A percentile compares a stretch with the other conserved stretches of the same genome.
phyloP scores from a whole-genome alignment of 352 stramenopile species.

The Phytopythium cucurbitacearum region DNA sequence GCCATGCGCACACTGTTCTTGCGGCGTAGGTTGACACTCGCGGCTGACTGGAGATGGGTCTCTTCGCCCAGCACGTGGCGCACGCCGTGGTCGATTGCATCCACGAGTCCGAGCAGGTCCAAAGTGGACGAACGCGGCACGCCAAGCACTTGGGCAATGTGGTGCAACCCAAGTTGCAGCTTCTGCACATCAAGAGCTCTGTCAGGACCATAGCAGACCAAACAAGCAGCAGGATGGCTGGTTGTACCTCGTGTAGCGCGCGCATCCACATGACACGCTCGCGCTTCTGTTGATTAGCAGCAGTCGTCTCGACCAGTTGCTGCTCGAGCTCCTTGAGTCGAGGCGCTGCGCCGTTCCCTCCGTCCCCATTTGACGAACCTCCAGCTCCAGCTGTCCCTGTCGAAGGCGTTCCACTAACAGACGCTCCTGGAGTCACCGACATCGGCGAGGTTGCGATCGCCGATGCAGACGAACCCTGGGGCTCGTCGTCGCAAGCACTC shows the following conservation, averaged over 20 bases:
- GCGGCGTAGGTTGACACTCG: constrained; percentile 48
- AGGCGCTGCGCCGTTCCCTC: neutral
- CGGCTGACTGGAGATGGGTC: constrained; percentile 43
- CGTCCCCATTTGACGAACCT: constrained; percentile 1
- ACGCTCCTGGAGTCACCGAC: neutral
- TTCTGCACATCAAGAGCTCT: constrained; percentile 19
- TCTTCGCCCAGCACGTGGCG: constrained; percentile 73
- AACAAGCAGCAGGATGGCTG: neutral
- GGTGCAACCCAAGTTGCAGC: constrained; percentile 66
- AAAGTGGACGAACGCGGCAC: constrained; percentile 19
- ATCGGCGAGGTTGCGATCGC: neutral
- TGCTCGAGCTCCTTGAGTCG: constrained; percentile 61
- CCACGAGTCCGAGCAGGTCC: constrained; percentile 56
- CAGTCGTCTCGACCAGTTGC: constrained; percentile 41
- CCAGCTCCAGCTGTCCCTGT: too few species aligned
- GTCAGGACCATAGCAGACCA: neutral
- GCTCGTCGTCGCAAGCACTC: constrained; percentile 17
- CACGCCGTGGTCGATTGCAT: constrained; percentile 76
- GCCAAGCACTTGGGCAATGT: constrained; percentile 76
- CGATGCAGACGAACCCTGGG: constrained; percentile 3
- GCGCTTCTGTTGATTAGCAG: constrained; percentile 64
- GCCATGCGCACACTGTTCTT: constrained; percentile 67
- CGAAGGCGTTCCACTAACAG: too few species aligned
- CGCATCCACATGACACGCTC: constrained; percentile 54
- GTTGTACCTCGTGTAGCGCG: constrained; percentile 44